A percentile compares a stretch with the other conserved stretches of the same genome.
These are phyloP conservation scores for Arxiozyma heterogenica DNA, from an alignment of 1,139 yeast genomes.

Conservation along the genomic window DNA sequence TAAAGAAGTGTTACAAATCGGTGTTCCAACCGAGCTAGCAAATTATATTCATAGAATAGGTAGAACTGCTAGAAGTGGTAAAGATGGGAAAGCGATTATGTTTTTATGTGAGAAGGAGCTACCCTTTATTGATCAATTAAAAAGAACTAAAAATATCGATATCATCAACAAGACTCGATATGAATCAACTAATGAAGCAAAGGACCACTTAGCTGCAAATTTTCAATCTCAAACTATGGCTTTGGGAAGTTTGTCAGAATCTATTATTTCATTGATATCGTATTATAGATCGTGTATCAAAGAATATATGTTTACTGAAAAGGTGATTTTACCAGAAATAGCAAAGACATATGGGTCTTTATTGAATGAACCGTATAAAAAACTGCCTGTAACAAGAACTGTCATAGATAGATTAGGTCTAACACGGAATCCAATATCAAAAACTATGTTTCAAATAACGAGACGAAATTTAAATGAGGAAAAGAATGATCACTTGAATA, in stretches of 20 bases:
- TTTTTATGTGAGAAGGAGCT: constrained; percentile 43
- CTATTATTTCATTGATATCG: constrained; percentile 21
- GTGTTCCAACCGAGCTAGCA: constrained; percentile 63
- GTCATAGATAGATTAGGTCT: constrained; percentile 11
- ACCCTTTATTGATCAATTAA: constrained; percentile 39
- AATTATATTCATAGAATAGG: constrained; percentile 91
- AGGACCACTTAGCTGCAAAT: constrained; percentile 21
- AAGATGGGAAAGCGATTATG: constrained; percentile 55
- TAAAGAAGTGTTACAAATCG: constrained; percentile 69
- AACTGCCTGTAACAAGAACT: constrained; percentile 14
- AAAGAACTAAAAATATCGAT: constrained; percentile 40
- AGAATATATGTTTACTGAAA: constrained; percentile 18
- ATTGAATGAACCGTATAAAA: constrained; percentile 17
- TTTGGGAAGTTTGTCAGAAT: constrained; percentile 18
- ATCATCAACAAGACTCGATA: constrained; percentile 37
- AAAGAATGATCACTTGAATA: not conserved
- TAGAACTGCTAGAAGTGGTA: constrained; percentile 93
- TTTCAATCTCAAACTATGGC: constrained; percentile 16
- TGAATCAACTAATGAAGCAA: constrained; percentile 23
- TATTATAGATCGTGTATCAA: constrained; percentile 21
- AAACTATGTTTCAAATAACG: constrained; percentile 14
- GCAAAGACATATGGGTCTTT: constrained; percentile 22
- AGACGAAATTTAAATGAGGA: not conserved
- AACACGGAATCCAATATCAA: constrained; percentile 12
- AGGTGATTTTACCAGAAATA: constrained; percentile 15